Percentiles rank a stretch among this genome's conserved stretches.
Conservation (phyloP, 2,329 filamentous ascomycete species). For the Diplodia intermedia region DNA sequence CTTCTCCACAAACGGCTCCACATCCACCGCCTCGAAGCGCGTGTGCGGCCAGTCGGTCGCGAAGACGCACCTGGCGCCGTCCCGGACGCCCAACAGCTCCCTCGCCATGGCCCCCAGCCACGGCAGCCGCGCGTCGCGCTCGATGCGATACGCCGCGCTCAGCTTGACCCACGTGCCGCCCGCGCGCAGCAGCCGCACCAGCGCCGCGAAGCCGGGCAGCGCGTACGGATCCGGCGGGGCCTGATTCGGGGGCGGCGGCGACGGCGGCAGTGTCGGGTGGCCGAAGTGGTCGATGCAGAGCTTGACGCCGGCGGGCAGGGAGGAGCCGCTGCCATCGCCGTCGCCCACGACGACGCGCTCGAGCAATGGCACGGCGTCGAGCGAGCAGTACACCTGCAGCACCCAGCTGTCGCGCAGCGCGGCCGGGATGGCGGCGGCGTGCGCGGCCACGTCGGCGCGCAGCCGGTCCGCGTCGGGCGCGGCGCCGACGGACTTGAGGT, state of each 20-base stretch:
- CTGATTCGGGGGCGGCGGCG: background rate
- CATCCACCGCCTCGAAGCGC: constrained; percentile 64
- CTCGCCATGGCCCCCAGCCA: constrained; percentile 58
- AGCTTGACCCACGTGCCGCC: constrained; percentile 64
- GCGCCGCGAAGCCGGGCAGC: constrained; percentile 58
- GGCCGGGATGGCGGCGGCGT: constrained; percentile 59
- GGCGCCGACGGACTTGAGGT: constrained; percentile 61
- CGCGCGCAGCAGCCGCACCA: constrained; percentile 56
- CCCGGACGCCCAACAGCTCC: constrained; percentile 58
- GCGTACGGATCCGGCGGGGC: constrained; percentile 45
- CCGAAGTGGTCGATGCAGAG: constrained; percentile 69
- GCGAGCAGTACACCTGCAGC: constrained; percentile 64
- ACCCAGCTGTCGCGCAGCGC: constrained; percentile 56
- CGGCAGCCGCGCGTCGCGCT: constrained; percentile 52
- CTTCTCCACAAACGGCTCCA: constrained; percentile 61
- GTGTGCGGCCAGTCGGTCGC: constrained; percentile 72
- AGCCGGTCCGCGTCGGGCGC: constrained; percentile 52
- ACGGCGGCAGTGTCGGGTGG: constrained; percentile 53
- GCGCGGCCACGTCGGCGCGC: constrained; percentile 51
- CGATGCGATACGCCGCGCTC: constrained; percentile 65
- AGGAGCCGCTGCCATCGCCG: too few species aligned
- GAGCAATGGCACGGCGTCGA: constrained; percentile 59
- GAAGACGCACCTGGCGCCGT: constrained; percentile 62
- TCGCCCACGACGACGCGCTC: constrained; percentile 54
- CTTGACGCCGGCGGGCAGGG: constrained; percentile 54